Percentiles rank a stretch among this genome's conserved stretches.
These are phyloP conservation scores for Mortierella sp. DNA, from an alignment of 371 early-diverging fungal genomes.

Conservation along the genomic window DNA sequence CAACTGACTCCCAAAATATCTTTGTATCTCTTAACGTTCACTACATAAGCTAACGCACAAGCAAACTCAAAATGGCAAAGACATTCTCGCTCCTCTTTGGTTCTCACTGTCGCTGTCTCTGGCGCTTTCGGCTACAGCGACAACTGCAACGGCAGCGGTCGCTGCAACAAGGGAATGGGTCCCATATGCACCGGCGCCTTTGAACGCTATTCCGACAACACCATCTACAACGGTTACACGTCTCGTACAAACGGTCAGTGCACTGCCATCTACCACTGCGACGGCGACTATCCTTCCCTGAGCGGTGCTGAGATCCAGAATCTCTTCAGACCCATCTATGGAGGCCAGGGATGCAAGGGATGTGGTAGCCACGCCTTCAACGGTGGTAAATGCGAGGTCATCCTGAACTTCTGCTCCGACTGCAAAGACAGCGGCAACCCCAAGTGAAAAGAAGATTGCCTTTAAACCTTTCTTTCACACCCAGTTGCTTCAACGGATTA, in stretches of 20 bases:
- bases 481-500: too few relatives aligned
- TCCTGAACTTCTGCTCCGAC: slow-evolving; percentile 29
- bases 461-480: too few relatives aligned
- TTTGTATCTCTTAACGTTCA: too few relatives aligned
- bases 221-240: slow-evolving; percentile 25
- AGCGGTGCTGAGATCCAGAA: slow-evolving; percentile 25
- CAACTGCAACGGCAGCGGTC: slow-evolving; percentile 31
- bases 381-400: slow-evolving; percentile 36
- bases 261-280: slow-evolving; percentile 36
- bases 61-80: slow-evolving; percentile 59
- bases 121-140: slow-evolving; percentile 10
- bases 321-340: slow-evolving; percentile 29
- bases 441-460: too few relatives aligned
- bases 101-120: slow-evolving; percentile 11
- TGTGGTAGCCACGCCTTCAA: slow-evolving; percentile 47
- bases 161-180: slow-evolving; percentile 32
- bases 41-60: too few relatives aligned
- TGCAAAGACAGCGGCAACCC: slow-evolving; percentile 31
- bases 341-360: slow-evolving; percentile 42
- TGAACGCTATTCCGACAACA: slow-evolving; percentile 26
- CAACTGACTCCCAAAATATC: too few relatives aligned
- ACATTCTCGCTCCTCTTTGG: slow-evolving; percentile 8
- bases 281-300: slow-evolving; percentile 20
- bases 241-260: slow-evolving; percentile 28
- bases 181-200: slow-evolving; percentile 12